Conservation (phyloP, 2,329 filamentous ascomycete species). For the Pseudopyricularia cyperi region DNA sequence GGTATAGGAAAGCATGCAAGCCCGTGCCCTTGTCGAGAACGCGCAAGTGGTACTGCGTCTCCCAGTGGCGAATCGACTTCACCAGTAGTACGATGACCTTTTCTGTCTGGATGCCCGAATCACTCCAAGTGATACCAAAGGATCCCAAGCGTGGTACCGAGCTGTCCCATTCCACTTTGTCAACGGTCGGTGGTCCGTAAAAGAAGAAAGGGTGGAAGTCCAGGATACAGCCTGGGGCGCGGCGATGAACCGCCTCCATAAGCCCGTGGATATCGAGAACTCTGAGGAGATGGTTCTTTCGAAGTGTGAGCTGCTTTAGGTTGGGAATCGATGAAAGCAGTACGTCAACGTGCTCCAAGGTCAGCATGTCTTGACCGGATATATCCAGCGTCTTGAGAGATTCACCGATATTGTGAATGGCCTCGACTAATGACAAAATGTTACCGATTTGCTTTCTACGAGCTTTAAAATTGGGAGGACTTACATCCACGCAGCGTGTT, state of each 20-base stretch:
- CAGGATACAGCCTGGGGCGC: not conserved
- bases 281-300: constrained; percentile 2
- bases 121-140: constrained; percentile 6
- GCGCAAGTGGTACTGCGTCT: not conserved
- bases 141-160: constrained; percentile 2
- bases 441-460: not conserved
- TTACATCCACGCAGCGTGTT: not conserved
- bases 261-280: constrained; percentile 1
- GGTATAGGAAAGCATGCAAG: constrained; percentile 5
- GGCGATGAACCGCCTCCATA: not conserved
- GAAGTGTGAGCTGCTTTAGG: constrained; percentile 2
- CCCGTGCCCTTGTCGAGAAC: not conserved
- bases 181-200: constrained; percentile 1
- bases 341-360: not conserved
- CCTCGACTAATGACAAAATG: not conserved
- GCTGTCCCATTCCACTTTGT: not conserved
- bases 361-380: not conserved
- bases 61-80: not conserved
- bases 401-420: not conserved
- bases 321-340: not conserved
- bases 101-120: constrained; percentile 3
- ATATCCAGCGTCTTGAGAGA: not conserved
- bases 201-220: constrained; percentile 7
- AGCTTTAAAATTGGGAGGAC: not conserved
- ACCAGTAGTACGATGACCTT: constrained; percentile 1